Conservation (phyloP, 2,329 filamentous ascomycete species). For the Hawksworthiomyces lignivorus region DNA sequence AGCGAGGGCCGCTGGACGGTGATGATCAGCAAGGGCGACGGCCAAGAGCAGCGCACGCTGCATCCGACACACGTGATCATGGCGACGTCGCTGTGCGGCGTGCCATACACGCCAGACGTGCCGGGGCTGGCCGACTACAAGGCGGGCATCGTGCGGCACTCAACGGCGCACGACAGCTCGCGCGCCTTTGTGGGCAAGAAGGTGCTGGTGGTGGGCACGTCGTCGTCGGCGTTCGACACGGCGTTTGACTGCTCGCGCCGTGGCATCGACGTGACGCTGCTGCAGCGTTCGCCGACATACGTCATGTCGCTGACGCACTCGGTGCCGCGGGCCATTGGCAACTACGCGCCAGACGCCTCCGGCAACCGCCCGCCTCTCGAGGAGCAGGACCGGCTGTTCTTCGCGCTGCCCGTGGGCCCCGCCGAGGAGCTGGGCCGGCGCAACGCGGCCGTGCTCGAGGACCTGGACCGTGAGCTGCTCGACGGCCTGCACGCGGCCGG, state of each 20-base stretch:
- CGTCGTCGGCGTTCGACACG: conserved; percentile 71
- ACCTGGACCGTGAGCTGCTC: conserved; percentile 6
- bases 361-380: conserved; percentile 3
- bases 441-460: conserved; percentile 3
- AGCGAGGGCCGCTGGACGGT: conserved; percentile 48
- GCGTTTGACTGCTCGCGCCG: conserved; percentile 60
- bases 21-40: conserved; percentile 27
- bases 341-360: conserved; percentile 1
- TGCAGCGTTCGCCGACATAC: conserved; percentile 71
- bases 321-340: conserved; percentile 3
- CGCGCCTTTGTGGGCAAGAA: conserved; percentile 41
- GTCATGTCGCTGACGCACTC: conserved; percentile 42
- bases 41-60: conserved; percentile 4
- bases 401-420: conserved; percentile 3
- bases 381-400: conserved; percentile 4
- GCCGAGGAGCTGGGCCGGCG: conserved; percentile 9
- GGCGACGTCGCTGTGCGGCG: conserved; percentile 8
- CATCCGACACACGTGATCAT: conserved; percentile 8
- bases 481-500: conserved; percentile 1
- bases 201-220: conserved; percentile 67
- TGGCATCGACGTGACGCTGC: conserved; percentile 63
- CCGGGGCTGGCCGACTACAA: conserved; percentile 3
- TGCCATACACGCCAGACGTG: conserved; percentile 5
- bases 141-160: conserved; percentile 3
- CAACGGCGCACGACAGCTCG: conserved; percentile 4